Base-by-base conservation (phyloP, 345 rosid species). In the Bruguiera gymnorhiza region DNA sequence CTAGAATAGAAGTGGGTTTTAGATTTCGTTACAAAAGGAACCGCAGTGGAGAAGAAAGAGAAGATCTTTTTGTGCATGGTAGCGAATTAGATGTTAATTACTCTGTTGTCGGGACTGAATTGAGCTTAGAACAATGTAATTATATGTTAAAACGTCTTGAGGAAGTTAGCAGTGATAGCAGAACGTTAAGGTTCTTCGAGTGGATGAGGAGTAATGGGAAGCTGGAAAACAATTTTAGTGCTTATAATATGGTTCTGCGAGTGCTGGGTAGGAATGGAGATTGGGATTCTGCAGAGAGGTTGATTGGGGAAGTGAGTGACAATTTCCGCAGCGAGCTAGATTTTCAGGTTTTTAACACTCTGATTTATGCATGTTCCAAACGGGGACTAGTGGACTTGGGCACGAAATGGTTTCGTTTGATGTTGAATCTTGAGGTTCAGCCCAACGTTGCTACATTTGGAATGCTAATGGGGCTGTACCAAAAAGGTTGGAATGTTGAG, bases 371-470 rank as follows among this genome's bases (percentile, higher is more conserved):
- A 0, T 86, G 90, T 79, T 82, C 80, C 68, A 93, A 89, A 65
- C 82, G 73, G 46, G 85, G 92, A 48, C 74, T 67, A 58, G 90
- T 87, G 43, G 75, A 81, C 52, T 64, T 85, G 73, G 82, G 82
- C 39, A 77, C 79, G 6, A 89, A 85, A 65, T 93, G 97, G 97
- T 89, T 93, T 70, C 75, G 61, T 60, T 78, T 86, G 96, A 89
- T 93, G 97, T 63, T 93, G 85, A 92, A 84, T 67, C 60, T 77
- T 21, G 82, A 84, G 62, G 85, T 88, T 70, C 62, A n/a, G 78
- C 97, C 98, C 36, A 88, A 91, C 56, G 81, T 85, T 62, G 98
- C 96, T 10, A 88, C 96, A 1, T 83, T 87, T 76, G 96, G 98
- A 46, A 90, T 89, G 98, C 85, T 93, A 24, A 88, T 89, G 96